Conservation (phyloP, 106 monocot species). For the Platanthera zijinensis region DNA sequence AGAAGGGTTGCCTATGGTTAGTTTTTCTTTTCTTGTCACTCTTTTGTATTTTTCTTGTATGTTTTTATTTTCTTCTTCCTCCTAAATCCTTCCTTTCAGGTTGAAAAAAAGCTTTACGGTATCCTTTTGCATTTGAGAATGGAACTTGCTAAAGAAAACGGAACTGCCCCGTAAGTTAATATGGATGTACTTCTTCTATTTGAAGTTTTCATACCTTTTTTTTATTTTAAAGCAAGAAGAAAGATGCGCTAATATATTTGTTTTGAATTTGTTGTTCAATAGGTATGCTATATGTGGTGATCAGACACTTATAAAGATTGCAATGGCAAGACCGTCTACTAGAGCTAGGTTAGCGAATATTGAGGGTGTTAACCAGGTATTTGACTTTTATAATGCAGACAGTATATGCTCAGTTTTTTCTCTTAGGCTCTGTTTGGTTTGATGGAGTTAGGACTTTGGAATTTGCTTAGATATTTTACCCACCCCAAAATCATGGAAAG, state of each 20-base stretch:
- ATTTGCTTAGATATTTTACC: no score
- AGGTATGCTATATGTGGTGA: conserved; percentile 99
- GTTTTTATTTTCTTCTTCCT: background rate
- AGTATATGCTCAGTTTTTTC: background rate
- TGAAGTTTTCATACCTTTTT: background rate
- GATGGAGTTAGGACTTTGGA: no score
- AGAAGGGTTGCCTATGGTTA: conserved; percentile 74
- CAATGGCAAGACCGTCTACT: conserved; percentile 75
- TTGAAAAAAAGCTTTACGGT: conserved; percentile 56
- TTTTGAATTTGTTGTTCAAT: conserved; percentile 1
- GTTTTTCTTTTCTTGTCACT: conserved; percentile 3
- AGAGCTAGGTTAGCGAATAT: conserved; percentile 84
- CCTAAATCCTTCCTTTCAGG: conserved; percentile 24
- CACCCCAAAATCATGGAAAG: no score
- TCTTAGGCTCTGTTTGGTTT: no score
- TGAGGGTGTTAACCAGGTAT: conserved; percentile 97
- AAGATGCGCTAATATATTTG: background rate
- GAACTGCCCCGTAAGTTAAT: conserved; percentile 88
- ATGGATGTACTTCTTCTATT: background rate
- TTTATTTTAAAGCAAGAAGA: background rate
- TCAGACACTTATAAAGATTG: conserved; percentile 69
- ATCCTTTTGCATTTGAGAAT: conserved; percentile 69
- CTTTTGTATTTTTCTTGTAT: background rate
- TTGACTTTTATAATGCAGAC: background rate
- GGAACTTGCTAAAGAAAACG: conserved; percentile 68